Base-by-base conservation (phyloP, 106 monocot species). In the Phalaenopsis equestris region DNA sequence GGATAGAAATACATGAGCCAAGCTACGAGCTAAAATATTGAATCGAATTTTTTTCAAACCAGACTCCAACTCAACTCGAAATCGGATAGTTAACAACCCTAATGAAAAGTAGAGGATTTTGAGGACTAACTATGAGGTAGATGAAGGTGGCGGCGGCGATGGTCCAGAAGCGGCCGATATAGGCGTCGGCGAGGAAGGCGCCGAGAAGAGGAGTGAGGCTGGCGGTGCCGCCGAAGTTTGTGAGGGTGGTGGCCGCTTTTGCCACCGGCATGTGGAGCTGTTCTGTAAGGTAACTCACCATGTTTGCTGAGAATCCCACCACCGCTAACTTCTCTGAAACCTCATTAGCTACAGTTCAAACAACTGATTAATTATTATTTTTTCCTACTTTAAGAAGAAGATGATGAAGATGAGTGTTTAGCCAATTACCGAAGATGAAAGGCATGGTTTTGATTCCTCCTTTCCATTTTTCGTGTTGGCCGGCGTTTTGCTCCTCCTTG, bases 161-260 rank as follows among this genome's bases (percentile, higher is more conserved):
- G 83, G 91, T 88, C 91, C 89, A 93, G 79, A 95, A 95, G 38
- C 93, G 89, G 75, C 95, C 95, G 73, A 89, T 14, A 77, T 77
- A 91, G 72, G 95, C 81, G 73, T 95, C 95, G 79, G 95, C 93
- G 78, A 95, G 61, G 83, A 95, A 93, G 64, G 95, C 95, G 3
- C 95, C 95, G 56, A 95, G 73, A 5, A 95, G 85, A 12, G 95
- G 93, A 18, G 91, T 91, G 36, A 93, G 67, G 87, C 93, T 89
- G 42, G 93, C 89, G 37, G 91, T 87, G 82, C 93, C 95, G 76
- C 84, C 77, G 81, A 93, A 95, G 90, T 93, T 95, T 7, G 93
- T 95, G 76, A 93, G 84, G n/a, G 95, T 93, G 77, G 68, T 93
- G 79, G 95, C 93, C n/a, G 93, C 89, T 78, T 93, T 89, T 14